Evolutionary conservation across 148 eudicot species (phyloP), one percentile per base, ranked within the genome.

Genomic region (Silene latifolia): DNA sequence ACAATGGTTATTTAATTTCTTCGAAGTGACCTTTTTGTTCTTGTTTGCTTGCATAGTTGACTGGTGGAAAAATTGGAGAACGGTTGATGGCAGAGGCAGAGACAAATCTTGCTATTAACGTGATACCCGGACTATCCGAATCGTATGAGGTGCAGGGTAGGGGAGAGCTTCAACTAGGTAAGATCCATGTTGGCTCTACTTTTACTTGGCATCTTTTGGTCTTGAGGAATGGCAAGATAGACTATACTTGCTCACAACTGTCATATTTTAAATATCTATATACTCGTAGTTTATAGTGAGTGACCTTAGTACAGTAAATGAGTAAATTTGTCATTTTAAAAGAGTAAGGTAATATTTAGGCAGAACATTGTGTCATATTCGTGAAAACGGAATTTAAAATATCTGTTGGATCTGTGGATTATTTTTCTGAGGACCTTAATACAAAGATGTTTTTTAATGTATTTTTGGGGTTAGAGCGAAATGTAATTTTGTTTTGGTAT

Each of bases 101-200:
- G 88, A 96, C 98, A 74, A 96, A 96, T 80, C 98, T 96, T 76
- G 97, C 99, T 46, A 89, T 96, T 54, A 96, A 96, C 86, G 98
- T 96, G 58, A 86, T 96, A 39, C 99, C 98, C 14, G 90, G 90
- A 74, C 72, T 89, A 81, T 85, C 94, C 39, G 99, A 96, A 59
- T 90, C 99, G 47, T 96, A 71, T 83, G 99, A 96, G 87, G 99
- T 96, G 74, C 99, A 96, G 80, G 99, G 99, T 68, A 90, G 99
- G 74, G 99, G 99, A 81, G 99, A 96, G 80, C 99, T 96, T 80
- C 99, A 96, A 71, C 77, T 96, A 76, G 99, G 99, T 95, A 74
- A 78, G 88, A 7, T 53, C 61, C 39, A 70, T 24, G 61, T 70
- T 83, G 65, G 73, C 23, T 48, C 13, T 3, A 24, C 59, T 71